These are phyloP conservation scores for Tolypocladium endophyticum DNA, from an alignment of 2,329 filamentous ascomycete genomes.

Conservation along the genomic window DNA sequence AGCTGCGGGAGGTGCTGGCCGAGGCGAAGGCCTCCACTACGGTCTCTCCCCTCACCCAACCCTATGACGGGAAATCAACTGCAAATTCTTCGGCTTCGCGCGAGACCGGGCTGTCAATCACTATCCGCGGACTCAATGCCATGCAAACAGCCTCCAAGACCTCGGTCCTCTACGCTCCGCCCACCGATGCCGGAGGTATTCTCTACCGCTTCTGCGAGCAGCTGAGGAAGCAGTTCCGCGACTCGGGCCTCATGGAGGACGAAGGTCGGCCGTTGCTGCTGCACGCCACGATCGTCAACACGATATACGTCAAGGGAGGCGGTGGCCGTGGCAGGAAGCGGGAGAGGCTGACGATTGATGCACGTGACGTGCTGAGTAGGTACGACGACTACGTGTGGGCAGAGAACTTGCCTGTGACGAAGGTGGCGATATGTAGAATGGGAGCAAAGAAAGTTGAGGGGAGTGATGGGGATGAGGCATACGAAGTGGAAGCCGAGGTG, in stretches of 20 bases:
- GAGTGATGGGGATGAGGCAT: conserved; percentile 37
- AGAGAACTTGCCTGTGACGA: conserved; percentile 53
- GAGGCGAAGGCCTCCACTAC: conserved; percentile 8
- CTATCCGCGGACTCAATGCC: conserved; percentile 43
- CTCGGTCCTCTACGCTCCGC: conserved; percentile 55
- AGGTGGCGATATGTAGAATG: conserved; percentile 76
- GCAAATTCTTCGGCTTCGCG: neutral
- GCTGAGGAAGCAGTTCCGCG: conserved; percentile 43
- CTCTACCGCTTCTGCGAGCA: conserved; percentile 47
- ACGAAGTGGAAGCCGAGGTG: conserved; percentile 43
- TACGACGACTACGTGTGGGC: conserved; percentile 65
- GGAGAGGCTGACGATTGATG: conserved; percentile 41
- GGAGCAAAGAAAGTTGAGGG: conserved; percentile 58
- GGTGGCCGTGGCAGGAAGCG: conserved; percentile 17
- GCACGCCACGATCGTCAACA: conserved; percentile 82
- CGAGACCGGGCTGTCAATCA: conserved; percentile 25
- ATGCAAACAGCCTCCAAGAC: conserved; percentile 50
- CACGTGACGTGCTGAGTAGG: conserved; percentile 40
- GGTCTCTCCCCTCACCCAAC: conserved; percentile 1
- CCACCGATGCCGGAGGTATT: conserved; percentile 38
- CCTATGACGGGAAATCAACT: neutral
- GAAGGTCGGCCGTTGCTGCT: conserved; percentile 52
- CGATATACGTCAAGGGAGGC: conserved; percentile 55
- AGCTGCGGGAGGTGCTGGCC: conserved; percentile 28
- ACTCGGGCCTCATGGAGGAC: conserved; percentile 48